A percentile compares a stretch with the other conserved stretches of the same genome.
Evolutionary conservation across 345 rosid genomes (phyloP).

Genomic region (Camelina hispida): DNA sequence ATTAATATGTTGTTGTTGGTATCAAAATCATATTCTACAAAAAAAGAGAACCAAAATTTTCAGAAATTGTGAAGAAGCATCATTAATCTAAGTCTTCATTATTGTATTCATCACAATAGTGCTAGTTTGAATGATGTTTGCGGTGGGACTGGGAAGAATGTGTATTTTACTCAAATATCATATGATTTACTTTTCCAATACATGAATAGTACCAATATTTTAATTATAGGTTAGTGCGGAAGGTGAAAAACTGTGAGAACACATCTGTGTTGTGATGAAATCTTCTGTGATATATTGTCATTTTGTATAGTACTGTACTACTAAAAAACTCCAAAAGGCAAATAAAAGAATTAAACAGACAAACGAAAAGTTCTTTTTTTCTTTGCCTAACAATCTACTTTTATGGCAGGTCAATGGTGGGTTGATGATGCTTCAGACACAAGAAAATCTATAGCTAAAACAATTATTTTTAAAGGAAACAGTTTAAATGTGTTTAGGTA

Average conservation of each 20-base stretch:
- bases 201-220: background rate
- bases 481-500: slow-evolving; percentile 15
- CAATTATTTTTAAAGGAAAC: background rate
- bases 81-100: background rate
- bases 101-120: slow-evolving; percentile 19
- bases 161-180: background rate
- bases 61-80: background rate
- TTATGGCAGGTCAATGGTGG: slow-evolving; percentile 22
- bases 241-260: background rate
- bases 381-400: slow-evolving; percentile 37
- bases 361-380: slow-evolving; percentile 16
- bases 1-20: background rate
- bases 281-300: slow-evolving; percentile 2
- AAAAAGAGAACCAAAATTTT: background rate
- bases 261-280: slow-evolving; percentile 9
- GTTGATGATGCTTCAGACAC: slow-evolving; percentile 37
- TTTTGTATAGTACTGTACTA: background rate
- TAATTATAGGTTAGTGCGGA: background rate
- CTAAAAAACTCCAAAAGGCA: slow-evolving; percentile 19
- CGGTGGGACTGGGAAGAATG: slow-evolving; percentile 18
- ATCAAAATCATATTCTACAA: slow-evolving; percentile 1
- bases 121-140: slow-evolving; percentile 2
- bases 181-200: background rate
- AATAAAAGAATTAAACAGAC: slow-evolving; percentile 17
- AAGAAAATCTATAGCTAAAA: slow-evolving; percentile 19